phyloP scores from a whole-genome alignment of 2,329 filamentous ascomycete genomes.

The Sporothrix brasiliensis region DNA sequence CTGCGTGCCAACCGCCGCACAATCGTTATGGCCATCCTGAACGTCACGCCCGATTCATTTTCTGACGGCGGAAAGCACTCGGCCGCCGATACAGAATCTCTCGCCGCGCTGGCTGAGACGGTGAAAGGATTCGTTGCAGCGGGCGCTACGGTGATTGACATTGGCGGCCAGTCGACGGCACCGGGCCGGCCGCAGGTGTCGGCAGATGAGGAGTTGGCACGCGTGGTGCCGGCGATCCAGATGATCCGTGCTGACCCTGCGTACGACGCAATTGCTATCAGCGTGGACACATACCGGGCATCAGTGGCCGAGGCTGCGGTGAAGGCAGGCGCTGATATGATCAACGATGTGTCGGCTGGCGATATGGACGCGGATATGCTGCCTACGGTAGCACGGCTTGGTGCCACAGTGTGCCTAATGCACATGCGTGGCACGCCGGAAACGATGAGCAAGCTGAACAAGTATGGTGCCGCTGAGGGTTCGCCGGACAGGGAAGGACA shows the following conservation, averaged over 20 bases:
- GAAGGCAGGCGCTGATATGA: conserved; percentile 79
- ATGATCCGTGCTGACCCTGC: conserved; percentile 61
- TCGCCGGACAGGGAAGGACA: background rate
- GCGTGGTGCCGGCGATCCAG: conserved; percentile 77
- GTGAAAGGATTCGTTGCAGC: conserved; percentile 64
- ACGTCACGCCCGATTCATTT: conserved; percentile 95
- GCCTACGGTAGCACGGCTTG: conserved; percentile 71
- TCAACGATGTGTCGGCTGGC: conserved; percentile 93
- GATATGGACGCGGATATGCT: conserved; percentile 80
- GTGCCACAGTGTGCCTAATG: conserved; percentile 82
- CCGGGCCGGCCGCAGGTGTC: conserved; percentile 72
- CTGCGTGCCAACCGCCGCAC: conserved; percentile 64
- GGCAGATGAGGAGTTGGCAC: conserved; percentile 71
- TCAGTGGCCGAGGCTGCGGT: conserved; percentile 77
- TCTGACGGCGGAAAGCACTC: conserved; percentile 79
- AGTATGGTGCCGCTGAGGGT: conserved; percentile 53
- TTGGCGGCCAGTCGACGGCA: conserved; percentile 91
- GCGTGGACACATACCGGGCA: conserved; percentile 90
- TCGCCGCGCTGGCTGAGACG: conserved; percentile 56
- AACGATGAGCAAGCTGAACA: conserved; percentile 72
- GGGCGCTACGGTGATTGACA: conserved; percentile 83
- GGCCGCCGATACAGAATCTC: conserved; percentile 46
- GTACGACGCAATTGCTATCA: conserved; percentile 62
- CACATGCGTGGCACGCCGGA: conserved; percentile 88
- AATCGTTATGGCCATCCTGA: conserved; percentile 89